A percentile compares a stretch with the other conserved stretches of the same genome.
These are phyloP conservation scores for Firmiana major DNA, from an alignment of 345 rosid genomes.

Conservation along the genomic window DNA sequence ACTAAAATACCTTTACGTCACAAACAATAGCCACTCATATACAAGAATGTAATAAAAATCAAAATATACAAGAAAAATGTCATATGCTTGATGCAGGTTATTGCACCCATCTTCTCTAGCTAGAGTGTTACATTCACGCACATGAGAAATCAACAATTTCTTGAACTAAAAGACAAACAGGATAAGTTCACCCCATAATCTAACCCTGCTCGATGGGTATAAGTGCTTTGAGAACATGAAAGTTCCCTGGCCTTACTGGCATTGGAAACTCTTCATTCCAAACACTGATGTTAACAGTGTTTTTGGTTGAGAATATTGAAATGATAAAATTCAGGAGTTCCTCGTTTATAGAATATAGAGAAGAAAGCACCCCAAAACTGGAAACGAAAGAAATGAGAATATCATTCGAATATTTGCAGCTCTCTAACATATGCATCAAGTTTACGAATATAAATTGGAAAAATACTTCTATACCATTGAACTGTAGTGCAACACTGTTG, in stretches of 20 bases:
- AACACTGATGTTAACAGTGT: neutral
- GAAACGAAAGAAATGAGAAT: neutral
- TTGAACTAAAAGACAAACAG: neutral
- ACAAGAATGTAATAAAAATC: neutral
- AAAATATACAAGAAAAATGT: neutral
- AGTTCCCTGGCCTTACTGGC: neutral
- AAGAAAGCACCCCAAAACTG: neutral
- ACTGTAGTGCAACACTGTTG: neutral
- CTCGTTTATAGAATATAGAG: neutral
- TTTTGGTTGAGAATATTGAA: neutral
- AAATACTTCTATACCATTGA: neutral
- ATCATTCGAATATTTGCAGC: neutral
- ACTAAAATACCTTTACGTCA: neutral
- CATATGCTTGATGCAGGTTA: neutral
- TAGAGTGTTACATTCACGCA: neutral
- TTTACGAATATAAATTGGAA: neutral
- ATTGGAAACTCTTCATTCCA: neutral
- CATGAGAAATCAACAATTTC: neutral
- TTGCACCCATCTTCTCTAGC: neutral
- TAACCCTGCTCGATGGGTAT: neutral
- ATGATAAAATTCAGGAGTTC: neutral
- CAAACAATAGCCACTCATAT: neutral
- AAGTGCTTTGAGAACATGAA: neutral
- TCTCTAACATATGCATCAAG: neutral
- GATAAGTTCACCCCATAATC: neutral